These are phyloP conservation scores for Asclepias syriaca DNA, from an alignment of 257 asterid genomes.

Conservation along the genomic window DNA sequence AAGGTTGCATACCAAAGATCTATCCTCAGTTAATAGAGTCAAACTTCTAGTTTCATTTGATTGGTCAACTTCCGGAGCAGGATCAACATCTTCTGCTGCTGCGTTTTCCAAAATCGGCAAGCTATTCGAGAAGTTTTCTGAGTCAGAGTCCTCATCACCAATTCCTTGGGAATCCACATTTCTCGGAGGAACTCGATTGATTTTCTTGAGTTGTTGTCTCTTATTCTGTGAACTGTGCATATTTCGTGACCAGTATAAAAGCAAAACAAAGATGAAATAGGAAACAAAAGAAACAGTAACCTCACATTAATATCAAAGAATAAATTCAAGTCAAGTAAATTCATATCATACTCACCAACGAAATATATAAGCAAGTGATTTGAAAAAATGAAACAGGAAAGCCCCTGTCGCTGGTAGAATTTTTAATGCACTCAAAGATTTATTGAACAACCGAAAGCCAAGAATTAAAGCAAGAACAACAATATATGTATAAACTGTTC, in stretches of 20 bases:
- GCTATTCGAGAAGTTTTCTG: constrained; percentile 23
- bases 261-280: constrained; percentile 7
- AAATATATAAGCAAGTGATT: neutral
- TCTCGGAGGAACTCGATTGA: constrained; percentile 36
- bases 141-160: constrained; percentile 36
- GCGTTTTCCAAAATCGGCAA: constrained; percentile 28
- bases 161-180: constrained; percentile 32
- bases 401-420: neutral
- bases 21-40: constrained; percentile 30
- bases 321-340: neutral
- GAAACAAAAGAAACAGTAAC: neutral
- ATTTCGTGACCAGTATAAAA: constrained; percentile 14
- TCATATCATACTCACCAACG: too few relatives aligned
- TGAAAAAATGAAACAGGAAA: neutral
- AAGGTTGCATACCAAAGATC: constrained; percentile 30
- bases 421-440: neutral
- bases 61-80: constrained; percentile 23
- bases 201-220: constrained; percentile 57
- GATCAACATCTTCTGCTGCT: constrained; percentile 24
- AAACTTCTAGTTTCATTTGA: constrained; percentile 26
- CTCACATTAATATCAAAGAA: neutral
- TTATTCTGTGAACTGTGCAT: constrained; percentile 60
- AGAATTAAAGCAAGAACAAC: neutral
- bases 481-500: neutral
- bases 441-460: neutral